These are phyloP conservation scores for Buddleja alternifolia DNA, from an alignment of 257 asterid genomes.

Conservation along the genomic window DNA sequence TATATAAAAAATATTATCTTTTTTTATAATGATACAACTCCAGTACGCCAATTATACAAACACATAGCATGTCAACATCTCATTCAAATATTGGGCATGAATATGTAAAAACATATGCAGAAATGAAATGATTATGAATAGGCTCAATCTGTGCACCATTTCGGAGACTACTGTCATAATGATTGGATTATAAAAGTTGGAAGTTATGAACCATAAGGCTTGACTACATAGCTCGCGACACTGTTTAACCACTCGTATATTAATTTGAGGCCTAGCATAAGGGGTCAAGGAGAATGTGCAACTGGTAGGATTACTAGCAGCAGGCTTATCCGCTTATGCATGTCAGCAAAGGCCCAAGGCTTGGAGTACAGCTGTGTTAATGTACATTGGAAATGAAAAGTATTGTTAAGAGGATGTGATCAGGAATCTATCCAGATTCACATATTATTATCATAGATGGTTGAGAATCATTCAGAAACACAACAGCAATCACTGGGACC, in stretches of 20 bases:
- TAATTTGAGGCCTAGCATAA: not conserved
- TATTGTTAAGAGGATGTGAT: conserved; percentile 2
- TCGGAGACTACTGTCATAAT: conserved; percentile 7
- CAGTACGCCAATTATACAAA: conserved; percentile 9
- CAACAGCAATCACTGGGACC: too few species aligned
- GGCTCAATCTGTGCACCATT: conserved; percentile 2
- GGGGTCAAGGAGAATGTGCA: not conserved
- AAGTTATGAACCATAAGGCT: conserved; percentile 4
- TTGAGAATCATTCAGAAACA: not conserved
- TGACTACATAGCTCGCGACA: conserved; percentile 9
- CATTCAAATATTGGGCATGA: not conserved
- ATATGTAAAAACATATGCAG: conserved; percentile 1
- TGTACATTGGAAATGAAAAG: not conserved
- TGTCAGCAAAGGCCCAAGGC: conserved; percentile 1
- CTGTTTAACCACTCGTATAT: conserved; percentile 5
- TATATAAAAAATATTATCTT: conserved; percentile 39
- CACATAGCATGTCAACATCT: not conserved
- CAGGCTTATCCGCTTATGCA: not conserved
- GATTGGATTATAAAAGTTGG: conserved; percentile 11
- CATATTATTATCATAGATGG: not conserved
- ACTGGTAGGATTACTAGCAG: not conserved
- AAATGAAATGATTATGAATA: not conserved
- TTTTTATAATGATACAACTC: conserved; percentile 25
- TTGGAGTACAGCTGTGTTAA: conserved; percentile 2
- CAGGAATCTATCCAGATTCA: conserved; percentile 17